Base-by-base conservation (phyloP, 2,329 filamentous ascomycete genomes). In the Ceratocystis alfenasii region DNA sequence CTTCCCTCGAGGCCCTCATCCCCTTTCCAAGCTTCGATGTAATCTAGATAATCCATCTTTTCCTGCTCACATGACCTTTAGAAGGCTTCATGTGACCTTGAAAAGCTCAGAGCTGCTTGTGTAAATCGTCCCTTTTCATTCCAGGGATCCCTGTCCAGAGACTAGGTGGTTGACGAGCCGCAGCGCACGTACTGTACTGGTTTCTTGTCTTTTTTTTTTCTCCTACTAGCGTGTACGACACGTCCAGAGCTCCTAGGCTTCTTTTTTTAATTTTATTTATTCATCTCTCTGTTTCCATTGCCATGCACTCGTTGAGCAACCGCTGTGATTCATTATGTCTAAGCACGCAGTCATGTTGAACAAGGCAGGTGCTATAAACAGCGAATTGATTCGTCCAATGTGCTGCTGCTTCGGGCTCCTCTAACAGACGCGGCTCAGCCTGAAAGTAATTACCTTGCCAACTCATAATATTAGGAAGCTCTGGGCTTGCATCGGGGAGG, bases 1-100 rank as follows among this genome's bases (percentile, higher is more conserved):
- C 25, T 10, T 48, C 45, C 8, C 7, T 50, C 28, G 5, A 17
- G 28, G 5, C 25, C 20, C 22, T 20, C 46, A 44, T n/a, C 46
- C 41, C 41, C 61, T 30, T 48, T 48, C 12, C 17, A 46, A 20
- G 41, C 5, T 33, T 17, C 33, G 4, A 48, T 33, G 22, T 20
- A 44, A 22, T 45, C 20, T 45, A 63, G 46, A 63, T 33, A 17
- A 33, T 20, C 50, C 25, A 48, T 63, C 25, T 63, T 41, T 63
- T 44, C 41, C 6, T 46, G 61, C 41, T 50, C 61, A 63, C 61
- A 63, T 63, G 61, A 63, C 61, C 61, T 63, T 28, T 50, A 33
- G 12, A 30, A 48, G 12, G 30, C 36, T 46, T 17, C 61, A 63
- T 63, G 61, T 63, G 61, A 63, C 61, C 61, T 62, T 17, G 44